These are phyloP conservation scores for Pleurotus tuber-regium DNA, from an alignment of 768 basidiomycete genomes.

Conservation along the genomic window DNA sequence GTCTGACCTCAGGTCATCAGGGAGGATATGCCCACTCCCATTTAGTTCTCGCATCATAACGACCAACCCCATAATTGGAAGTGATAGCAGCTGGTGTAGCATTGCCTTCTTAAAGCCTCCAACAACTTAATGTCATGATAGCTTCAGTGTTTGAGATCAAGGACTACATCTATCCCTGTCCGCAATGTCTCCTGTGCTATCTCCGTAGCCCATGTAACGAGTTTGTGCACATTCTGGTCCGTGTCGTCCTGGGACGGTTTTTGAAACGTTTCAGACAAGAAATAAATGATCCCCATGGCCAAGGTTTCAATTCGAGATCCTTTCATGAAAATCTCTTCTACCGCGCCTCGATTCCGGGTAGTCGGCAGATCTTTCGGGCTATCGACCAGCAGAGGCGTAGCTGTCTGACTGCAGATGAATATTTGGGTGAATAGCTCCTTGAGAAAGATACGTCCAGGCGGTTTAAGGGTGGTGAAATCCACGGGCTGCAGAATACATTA, in stretches of 20 bases:
- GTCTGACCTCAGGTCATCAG: no score
- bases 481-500: conserved; percentile 56
- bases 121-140: not conserved
- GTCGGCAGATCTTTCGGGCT: conserved; percentile 32
- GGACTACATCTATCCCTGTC: conserved; percentile 57
- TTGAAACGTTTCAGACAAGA: conserved; percentile 48
- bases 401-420: conserved; percentile 71
- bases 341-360: conserved; percentile 50
- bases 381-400: conserved; percentile 58
- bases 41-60: no score
- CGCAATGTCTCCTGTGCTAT: conserved; percentile 71
- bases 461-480: conserved; percentile 76
- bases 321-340: conserved; percentile 83
- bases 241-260: conserved; percentile 28
- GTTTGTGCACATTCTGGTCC: conserved; percentile 31
- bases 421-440: conserved; percentile 65
- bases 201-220: conserved; percentile 64
- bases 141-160: conserved; percentile 22
- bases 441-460: conserved; percentile 64
- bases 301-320: conserved; percentile 62
- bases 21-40: no score
- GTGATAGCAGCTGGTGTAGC: no score
- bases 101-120: no score
- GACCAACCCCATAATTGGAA: no score
- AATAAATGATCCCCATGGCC: conserved; percentile 74